These are phyloP conservation scores for Glycine tomentella DNA, from an alignment of 306 rosid genomes.

Conservation along the genomic window DNA sequence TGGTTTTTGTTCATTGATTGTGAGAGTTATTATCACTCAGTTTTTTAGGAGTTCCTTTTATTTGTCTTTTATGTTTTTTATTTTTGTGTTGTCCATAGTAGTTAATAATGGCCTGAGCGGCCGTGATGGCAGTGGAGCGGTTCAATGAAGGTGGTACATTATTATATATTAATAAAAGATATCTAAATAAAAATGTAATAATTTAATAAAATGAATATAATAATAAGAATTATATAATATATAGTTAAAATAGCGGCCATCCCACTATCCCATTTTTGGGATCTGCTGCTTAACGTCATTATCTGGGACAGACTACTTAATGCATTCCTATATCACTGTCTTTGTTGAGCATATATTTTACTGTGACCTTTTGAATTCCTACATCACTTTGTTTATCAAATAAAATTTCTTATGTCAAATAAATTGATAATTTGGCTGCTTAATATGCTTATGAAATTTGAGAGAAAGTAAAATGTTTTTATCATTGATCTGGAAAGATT, in stretches of 20 bases:
- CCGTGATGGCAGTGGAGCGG: too few species aligned
- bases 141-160: too few species aligned
- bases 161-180: too few species aligned
- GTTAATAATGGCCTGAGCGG: too few species aligned
- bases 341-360: background rate
- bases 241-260: background rate
- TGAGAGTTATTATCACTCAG: background rate
- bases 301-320: background rate
- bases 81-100: background rate
- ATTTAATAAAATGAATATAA: too few species aligned
- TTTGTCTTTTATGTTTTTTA: background rate
- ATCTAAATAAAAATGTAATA: too few species aligned
- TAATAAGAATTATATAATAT: background rate
- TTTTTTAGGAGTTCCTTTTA: background rate
- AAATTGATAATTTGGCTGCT: background rate
- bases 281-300: background rate
- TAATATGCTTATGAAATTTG: background rate
- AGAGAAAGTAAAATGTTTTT: too few species aligned
- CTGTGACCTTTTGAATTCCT: background rate
- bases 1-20: background rate
- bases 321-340: background rate
- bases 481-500: too few species aligned
- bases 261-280: background rate
- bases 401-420: background rate
- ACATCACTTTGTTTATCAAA: background rate